A percentile compares a stretch with the other conserved stretches of the same genome.
Evolutionary conservation across 768 basidiomycete genomes (phyloP).

Genomic region (Lactarius psammicola): DNA sequence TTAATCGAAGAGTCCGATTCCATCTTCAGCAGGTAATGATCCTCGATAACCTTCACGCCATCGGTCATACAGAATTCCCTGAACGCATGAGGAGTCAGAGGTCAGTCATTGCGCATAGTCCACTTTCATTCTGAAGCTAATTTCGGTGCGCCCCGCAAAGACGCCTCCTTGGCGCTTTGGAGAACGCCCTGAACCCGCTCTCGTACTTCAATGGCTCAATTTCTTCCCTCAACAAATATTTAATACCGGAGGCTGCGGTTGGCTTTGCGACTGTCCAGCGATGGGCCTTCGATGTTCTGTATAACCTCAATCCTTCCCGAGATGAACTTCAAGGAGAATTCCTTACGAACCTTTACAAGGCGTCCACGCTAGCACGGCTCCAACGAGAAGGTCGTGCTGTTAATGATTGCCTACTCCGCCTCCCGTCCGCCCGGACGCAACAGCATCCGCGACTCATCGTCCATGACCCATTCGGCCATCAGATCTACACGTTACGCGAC

Average conservation of each 20-base stretch:
- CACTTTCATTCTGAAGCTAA: not conserved
- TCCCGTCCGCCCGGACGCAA: constrained; percentile 13
- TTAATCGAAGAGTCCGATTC: constrained; percentile 43
- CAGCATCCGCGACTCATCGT: constrained; percentile 10
- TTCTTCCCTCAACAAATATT: constrained; percentile 36
- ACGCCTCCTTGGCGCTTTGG: constrained; percentile 33
- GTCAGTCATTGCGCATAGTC: not conserved
- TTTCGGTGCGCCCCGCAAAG: not conserved
- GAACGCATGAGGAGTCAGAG: constrained; percentile 13
- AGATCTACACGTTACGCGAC: not conserved
- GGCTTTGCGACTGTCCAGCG: constrained; percentile 41
- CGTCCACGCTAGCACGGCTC: constrained; percentile 36
- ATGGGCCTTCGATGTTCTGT: constrained; percentile 48
- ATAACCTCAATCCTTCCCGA: constrained; percentile 34
- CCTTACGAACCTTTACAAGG: constrained; percentile 43
- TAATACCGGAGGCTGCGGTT: constrained; percentile 42
- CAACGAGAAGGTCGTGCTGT: constrained; percentile 4
- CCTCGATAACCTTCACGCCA: constrained; percentile 36
- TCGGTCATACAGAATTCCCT: not conserved
- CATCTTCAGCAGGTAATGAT: constrained; percentile 53
- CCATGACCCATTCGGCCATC: not conserved
- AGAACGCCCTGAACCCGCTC: constrained; percentile 51
- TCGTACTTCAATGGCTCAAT: constrained; percentile 46
- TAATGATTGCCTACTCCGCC: not conserved
- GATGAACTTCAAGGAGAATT: constrained; percentile 31